Evolutionary conservation across 1,139 yeast genomes (phyloP).

Genomic region (Debaryomyces robertsiae): DNA sequence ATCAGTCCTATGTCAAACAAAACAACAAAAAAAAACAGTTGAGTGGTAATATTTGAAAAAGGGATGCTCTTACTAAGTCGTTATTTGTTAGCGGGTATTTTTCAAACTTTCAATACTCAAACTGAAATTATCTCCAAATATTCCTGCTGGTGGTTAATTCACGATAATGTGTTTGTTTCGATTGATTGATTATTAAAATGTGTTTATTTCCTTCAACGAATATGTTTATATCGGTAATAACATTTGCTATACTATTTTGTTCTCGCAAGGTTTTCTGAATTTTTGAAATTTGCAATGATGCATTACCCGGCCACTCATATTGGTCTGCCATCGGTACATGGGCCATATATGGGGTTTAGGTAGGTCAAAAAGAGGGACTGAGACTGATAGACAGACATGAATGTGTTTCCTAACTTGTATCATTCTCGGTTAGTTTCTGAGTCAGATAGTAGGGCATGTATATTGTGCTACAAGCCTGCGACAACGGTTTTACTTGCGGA

Average conservation of each 20-base stretch:
- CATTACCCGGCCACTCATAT: conserved; percentile 8
- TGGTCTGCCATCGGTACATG: too few species aligned
- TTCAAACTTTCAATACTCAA: conserved; percentile 6
- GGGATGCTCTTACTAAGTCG: conserved; percentile 4
- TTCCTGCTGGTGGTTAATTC: conserved; percentile 4
- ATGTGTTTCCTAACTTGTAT: conserved; percentile 53
- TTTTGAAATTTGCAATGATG: conserved; percentile 5
- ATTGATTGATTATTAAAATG: conserved; percentile 10
- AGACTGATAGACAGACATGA: conserved; percentile 6
- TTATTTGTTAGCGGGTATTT: too few species aligned
- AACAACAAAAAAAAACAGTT: conserved; percentile 9
- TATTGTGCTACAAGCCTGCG: conserved; percentile 69
- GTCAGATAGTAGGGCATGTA: conserved; percentile 59
- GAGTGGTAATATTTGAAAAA: conserved; percentile 7
- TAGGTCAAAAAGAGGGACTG: too few species aligned
- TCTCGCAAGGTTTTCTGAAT: conserved; percentile 10
- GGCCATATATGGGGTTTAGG: too few species aligned
- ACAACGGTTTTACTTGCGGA: conserved; percentile 59
- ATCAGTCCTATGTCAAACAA: conserved; percentile 5
- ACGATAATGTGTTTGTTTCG: conserved; percentile 4
- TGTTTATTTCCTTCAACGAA: conserved; percentile 4
- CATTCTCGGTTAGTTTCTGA: conserved; percentile 58
- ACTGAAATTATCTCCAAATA: conserved; percentile 7
- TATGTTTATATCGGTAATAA: conserved; percentile 7
- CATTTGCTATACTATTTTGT: conserved; percentile 9